Percentiles rank a stretch among this genome's conserved stretches.
These are phyloP conservation scores for Simmondsia chinensis DNA, from an alignment of 148 eudicot species.

Conservation along the genomic window DNA sequence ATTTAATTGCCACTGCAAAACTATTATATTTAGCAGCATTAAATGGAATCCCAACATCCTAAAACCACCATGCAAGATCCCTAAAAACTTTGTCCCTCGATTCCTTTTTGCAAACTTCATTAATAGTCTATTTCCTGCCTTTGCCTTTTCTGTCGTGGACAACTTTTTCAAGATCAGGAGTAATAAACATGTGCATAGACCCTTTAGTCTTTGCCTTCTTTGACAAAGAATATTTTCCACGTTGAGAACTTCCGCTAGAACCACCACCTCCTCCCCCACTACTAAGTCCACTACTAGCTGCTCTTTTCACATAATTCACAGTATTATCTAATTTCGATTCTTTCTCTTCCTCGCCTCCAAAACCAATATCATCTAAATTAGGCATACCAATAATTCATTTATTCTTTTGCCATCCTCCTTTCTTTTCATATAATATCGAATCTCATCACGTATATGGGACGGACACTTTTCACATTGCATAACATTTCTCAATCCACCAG, in stretches of 20 bases:
- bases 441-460: background rate
- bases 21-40: background rate
- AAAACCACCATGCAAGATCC: constrained; percentile 3
- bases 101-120: background rate
- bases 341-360: background rate
- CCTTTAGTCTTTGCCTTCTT: background rate
- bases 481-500: constrained; percentile 2
- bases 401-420: background rate
- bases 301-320: no score
- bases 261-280: background rate
- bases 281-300: no score
- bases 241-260: background rate
- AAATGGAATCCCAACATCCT: constrained; percentile 7
- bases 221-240: background rate
- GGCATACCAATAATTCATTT: background rate
- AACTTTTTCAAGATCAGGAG: constrained; percentile 1
- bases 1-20: background rate
- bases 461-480: no score
- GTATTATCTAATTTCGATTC: no score
- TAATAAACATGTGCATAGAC: background rate
- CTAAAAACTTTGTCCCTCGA: constrained; percentile 1
- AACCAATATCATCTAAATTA: background rate
- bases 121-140: constrained; percentile 1
- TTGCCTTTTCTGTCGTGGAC: background rate
- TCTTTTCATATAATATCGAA: background rate